Evolutionary conservation across 108 stramenopile genomes (phyloP).

Genomic region (Nannochloropsis salina): DNA sequence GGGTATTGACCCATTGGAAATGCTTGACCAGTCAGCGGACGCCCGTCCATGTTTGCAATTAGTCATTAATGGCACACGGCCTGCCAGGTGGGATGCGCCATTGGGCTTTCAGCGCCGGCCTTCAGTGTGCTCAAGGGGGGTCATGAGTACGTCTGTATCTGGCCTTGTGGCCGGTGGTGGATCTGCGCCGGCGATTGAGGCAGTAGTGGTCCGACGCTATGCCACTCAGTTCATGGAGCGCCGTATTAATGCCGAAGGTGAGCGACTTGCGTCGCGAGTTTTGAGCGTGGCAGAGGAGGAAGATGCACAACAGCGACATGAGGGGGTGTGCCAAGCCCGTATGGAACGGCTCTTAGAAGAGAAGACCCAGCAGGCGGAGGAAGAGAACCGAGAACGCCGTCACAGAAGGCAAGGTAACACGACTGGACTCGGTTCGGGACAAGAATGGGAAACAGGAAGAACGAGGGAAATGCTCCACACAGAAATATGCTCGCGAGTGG

Average conservation of each 20-base stretch:
- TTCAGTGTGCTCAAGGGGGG: neutral
- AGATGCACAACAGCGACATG: slow-evolving; percentile 4
- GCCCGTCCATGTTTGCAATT: neutral
- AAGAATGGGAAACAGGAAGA: neutral
- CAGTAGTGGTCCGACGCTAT: neutral
- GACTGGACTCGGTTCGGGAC: neutral
- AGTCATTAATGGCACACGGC: neutral
- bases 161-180: neutral
- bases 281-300: neutral
- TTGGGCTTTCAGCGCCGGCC: neutral
- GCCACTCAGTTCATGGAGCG: neutral
- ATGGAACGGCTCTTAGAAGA: neutral
- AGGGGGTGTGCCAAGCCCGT: neutral
- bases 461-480: neutral
- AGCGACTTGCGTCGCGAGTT: neutral
- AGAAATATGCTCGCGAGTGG: neutral
- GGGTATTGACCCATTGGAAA: neutral
- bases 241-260: neutral
- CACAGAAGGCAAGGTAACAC: neutral
- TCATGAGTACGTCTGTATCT: neutral
- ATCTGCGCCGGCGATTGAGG: neutral
- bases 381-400: neutral
- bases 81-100: neutral
- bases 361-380: neutral
- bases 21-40: neutral